Evolutionary conservation across 2,329 filamentous ascomycete genomes (phyloP), one percentile per base, ranked within the genome.

Genomic region (Parafenestella ontariensis): DNA sequence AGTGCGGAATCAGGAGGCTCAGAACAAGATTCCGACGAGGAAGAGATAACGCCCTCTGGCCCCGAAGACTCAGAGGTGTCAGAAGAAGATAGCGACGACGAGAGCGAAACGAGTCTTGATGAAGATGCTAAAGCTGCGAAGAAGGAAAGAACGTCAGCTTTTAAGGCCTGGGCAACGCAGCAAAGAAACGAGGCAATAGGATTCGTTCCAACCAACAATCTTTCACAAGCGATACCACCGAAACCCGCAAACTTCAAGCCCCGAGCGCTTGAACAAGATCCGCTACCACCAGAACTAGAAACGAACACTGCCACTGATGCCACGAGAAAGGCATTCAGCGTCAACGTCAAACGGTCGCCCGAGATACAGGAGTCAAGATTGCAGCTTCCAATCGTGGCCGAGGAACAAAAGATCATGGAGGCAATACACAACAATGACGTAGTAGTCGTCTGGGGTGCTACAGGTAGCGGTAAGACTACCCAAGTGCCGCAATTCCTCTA

Each of bases 371-470:
- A 88, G 43, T 86, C 88, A 10, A 87, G 95, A 11, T 76, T 96
- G 42, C 86, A 90, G 51, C 82, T 99, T 15, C 95, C 95, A 0
- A 91, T 99, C 1, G 92, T 98, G 1, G 91, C 91, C 1, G 93
- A 98, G 74, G 95, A 99, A 75, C 95, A 99, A 72, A 92, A 89
- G 68, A 93, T 99, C 26, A 98, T 99, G 93, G 95, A 99, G 76
- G 92, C 93, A 1, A 92, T 99, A 44, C 89, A 97, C 76, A 94
- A 94, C 71, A 90, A 97, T 72, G 85, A 94, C 47, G 87, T 92
- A 3, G 90, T 97, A 1, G 89, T 99, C 10, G 87, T 99, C 7
- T 97, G 94, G 78, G 95, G 95, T 76, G 89, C 92, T 13, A 99
- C 96, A 29, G 95, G 95, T 76, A 97, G 92, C 59, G 95, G 95